These are phyloP conservation scores for Trichosporon sp. DNA, from an alignment of 1,284 basidiomycete genomes.

Conservation along the genomic window DNA sequence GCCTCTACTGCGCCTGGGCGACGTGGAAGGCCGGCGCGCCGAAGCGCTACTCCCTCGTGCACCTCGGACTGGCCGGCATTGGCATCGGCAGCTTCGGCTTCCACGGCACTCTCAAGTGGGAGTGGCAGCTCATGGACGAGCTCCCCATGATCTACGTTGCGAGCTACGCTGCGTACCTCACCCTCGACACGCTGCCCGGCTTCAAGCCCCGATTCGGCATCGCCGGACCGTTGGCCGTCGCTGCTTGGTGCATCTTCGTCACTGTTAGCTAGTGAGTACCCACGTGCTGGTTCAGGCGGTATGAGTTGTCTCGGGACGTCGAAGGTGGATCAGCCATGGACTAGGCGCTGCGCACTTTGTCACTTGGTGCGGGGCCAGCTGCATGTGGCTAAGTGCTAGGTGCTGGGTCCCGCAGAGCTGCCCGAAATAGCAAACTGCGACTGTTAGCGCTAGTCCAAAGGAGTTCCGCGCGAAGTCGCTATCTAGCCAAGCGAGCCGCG, in stretches of 20 bases:
- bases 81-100: conserved; percentile 46
- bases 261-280: conserved; percentile 48
- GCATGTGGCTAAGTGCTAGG: too few species aligned
- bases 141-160: conserved; percentile 48
- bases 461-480: too few species aligned
- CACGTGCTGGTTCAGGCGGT: too few species aligned
- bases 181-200: conserved; percentile 37
- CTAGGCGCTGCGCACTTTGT: too few species aligned
- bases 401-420: too few species aligned
- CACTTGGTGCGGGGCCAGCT: too few species aligned
- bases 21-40: conserved; percentile 26
- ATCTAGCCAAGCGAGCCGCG: too few species aligned
- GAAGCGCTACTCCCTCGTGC: conserved; percentile 30
- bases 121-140: conserved; percentile 49
- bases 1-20: conserved; percentile 44
- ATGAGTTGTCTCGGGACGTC: too few species aligned
- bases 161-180: conserved; percentile 39
- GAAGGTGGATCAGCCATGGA: too few species aligned
- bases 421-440: too few species aligned
- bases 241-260: conserved; percentile 39
- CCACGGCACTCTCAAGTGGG: conserved; percentile 44
- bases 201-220: conserved; percentile 35
- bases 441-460: too few species aligned
- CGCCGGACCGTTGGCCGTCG: conserved; percentile 27
- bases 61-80: conserved; percentile 42